Base-by-base conservation (phyloP, 495 filamentous ascomycete genomes). In the Gamarada debralockiae region DNA sequence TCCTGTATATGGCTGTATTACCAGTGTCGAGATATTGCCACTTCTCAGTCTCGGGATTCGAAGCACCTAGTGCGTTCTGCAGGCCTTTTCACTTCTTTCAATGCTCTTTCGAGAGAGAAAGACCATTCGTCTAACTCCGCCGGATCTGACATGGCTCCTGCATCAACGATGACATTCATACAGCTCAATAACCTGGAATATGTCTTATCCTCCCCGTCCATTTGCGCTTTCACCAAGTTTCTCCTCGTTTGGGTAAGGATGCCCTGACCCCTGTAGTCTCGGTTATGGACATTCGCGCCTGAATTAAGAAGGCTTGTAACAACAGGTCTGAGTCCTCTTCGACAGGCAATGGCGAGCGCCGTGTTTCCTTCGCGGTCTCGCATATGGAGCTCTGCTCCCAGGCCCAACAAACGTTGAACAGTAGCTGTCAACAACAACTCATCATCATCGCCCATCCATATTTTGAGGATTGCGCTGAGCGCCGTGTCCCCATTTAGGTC, bases 341-440 rank as follows among this genome's bases (percentile, higher is more conserved):
- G 33, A 15, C 31, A 10, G 22, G 49, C 49, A 2, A 52, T 42
- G 5, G 24, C 17, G 14, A 52, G 49, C n/a, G 49, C 49, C 4
- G 49, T 52, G 39, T 52, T n/a, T 3, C 49, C 49, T 4, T 52
- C 46, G 6, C 50, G 17, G 20, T 53, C 50, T 33, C 41, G 50
- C 14, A 53, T 53, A 24, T 53, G 23, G 15, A 45, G 15, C 10
- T 41, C 29, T 20, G 50, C 1, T 53, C 65, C 0, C 65, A 66
- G 31, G 8, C n/a, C 31, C 8, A 34, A n/a, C 8, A 34, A 8
- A n/a, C 31, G 8, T 34, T 34, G 8, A 34, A 34, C 31, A n/a
- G n/a, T 8, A 8, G 31, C n/a, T 34, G 8, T 8, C n/a, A 34
- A 34, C n/a, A 34, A 34, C n/a, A 34, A 8, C 31, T 34, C 31